Percentiles rank a stretch among this genome's conserved stretches.
Conservation (phyloP, 2,329 filamentous ascomycete species). For the Didymella pomorum region DNA sequence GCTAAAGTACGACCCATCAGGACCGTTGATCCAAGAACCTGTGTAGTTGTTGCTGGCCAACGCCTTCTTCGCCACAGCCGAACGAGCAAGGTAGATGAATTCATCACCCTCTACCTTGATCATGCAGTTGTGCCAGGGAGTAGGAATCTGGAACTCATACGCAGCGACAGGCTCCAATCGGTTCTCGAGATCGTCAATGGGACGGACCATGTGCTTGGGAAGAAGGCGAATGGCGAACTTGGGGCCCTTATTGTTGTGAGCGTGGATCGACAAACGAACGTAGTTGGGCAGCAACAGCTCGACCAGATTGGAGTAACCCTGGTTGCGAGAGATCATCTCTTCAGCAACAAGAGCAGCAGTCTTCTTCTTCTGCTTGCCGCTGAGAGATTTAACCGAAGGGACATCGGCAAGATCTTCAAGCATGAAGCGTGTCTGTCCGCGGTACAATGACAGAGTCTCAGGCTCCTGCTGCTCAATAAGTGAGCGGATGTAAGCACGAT, state of each 20-base stretch:
- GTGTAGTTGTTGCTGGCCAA: conserved; percentile 31
- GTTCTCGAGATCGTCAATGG: conserved; percentile 46
- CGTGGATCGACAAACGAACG: conserved; percentile 59
- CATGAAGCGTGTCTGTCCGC: conserved; percentile 51
- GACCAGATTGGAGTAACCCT: conserved; percentile 59
- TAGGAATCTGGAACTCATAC: conserved; percentile 50
- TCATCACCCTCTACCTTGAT: conserved; percentile 46
- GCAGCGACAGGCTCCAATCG: conserved; percentile 35
- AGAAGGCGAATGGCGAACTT: conserved; percentile 56
- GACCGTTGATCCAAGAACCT: conserved; percentile 39
- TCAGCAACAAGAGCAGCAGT: conserved; percentile 44
- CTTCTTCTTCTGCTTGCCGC: conserved; percentile 48
- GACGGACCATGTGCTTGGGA: conserved; percentile 41
- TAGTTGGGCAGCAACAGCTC: conserved; percentile 57
- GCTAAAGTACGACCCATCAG: conserved; percentile 38
- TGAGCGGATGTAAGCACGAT: conserved; percentile 36
- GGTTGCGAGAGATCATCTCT: conserved; percentile 55
- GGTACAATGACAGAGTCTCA: conserved; percentile 44
- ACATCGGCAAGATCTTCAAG: conserved; percentile 46
- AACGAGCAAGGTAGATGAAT: conserved; percentile 37
- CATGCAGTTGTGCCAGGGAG: conserved; percentile 56
- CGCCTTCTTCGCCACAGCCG: conserved; percentile 38
- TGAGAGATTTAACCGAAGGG: conserved; percentile 34
- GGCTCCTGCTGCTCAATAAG: conserved; percentile 42
- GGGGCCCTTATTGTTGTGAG: conserved; percentile 54